Evolutionary conservation across 345 rosid genomes (phyloP).

Genomic region (Hypericum perforatum): DNA sequence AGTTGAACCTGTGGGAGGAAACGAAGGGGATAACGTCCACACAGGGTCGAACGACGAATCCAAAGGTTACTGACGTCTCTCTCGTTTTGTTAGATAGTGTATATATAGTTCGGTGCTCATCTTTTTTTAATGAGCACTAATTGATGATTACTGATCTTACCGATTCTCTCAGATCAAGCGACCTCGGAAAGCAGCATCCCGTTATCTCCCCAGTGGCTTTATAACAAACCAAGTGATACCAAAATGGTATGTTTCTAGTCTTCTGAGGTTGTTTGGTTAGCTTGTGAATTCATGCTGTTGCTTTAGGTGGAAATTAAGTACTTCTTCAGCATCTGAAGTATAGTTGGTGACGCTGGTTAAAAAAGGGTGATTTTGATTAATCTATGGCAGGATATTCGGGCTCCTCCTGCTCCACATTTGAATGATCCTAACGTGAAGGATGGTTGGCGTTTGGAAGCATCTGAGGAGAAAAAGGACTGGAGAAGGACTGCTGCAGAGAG

Average conservation of each 20-base stretch:
- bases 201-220: slow-evolving; percentile 1
- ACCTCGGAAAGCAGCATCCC: not conserved
- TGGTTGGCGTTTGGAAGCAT: not conserved
- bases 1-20: not conserved
- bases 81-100: not conserved
- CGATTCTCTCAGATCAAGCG: not conserved
- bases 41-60: not conserved
- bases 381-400: not conserved
- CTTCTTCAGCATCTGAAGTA: no score
- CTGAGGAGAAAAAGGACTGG: slow-evolving; percentile 3
- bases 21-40: not conserved
- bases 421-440: not conserved
- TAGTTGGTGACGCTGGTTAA: not conserved
- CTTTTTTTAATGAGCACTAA: not conserved
- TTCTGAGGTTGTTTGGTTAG: not conserved
- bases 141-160: not conserved
- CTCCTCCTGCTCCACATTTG: not conserved
- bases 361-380: not conserved
- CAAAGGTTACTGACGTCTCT: not conserved
- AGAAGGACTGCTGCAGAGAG: slow-evolving; percentile 1
- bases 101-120: not conserved
- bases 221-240: not conserved
- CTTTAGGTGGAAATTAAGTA: no score
- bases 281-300: not conserved
- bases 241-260: not conserved